Evolutionary conservation across 768 basidiomycete species (phyloP), one percentile per base, ranked within the genome.

Genomic region (Sarcomyxa edulis): DNA sequence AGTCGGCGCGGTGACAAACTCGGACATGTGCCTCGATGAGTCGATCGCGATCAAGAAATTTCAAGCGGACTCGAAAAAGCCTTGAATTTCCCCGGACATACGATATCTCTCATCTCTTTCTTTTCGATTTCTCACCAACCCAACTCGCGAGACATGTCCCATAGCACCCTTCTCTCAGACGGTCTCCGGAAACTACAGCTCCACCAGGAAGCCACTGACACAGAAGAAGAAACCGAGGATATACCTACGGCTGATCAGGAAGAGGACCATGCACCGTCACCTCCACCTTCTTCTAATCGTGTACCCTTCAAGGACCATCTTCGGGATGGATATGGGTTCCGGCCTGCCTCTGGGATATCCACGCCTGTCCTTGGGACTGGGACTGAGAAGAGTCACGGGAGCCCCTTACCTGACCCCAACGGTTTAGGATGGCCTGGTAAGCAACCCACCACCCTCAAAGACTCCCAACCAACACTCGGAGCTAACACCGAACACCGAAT

Each of bases 371-470:
- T 57, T 5, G 55, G 56, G 26, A 47, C 60, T 16, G 50, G 53
- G 32, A 44, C 47, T 35, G 46, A 47, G 35, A 47, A 60, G 40
- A 47, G 52, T 43, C 20, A 18, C 22, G 37, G 30, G 23, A 40
- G 19, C 21, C 38, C 46, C 15, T 25, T 76, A 25, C 69, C 72
- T 40, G 76, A 78, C 56, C 65, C 74, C 35, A 74, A 91, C 52
- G 93, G 93, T 38, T 73, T 96, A 7, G 93, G 92, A 6, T 95
- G 93, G 92, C 93, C 93, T 59, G 91, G 91, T 85, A 50, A 46
- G 69, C 55, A 33, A 40, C 32, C 37, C 42, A 18, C 40, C 34
- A 37, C n/a, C n/a, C 46, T 24, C 41, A 34, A 33, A 20, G 32
- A n/a, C n/a, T n/a, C n/a, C n/a, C n/a, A n/a, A n/a, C n/a, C n/a